Evolutionary conservation across 192 early-diverging fungal species (phyloP).

Genomic region (Dissophora globulifera): DNA sequence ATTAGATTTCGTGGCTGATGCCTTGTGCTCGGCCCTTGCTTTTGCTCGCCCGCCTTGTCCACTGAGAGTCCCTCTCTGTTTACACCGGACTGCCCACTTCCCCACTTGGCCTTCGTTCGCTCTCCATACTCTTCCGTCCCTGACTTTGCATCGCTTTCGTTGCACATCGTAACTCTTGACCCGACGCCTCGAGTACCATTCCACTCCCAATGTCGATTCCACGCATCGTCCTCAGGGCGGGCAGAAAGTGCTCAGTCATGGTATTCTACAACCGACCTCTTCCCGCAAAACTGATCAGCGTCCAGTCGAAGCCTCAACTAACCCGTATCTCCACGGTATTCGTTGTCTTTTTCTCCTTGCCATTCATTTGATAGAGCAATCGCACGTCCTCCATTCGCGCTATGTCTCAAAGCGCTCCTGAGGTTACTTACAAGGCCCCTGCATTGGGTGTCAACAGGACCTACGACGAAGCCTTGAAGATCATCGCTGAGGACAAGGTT

Average conservation of each 20-base stretch:
- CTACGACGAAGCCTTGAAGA: slow-evolving; percentile 80
- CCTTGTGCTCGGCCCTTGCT: too few species aligned
- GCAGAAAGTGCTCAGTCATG: slow-evolving; percentile 23
- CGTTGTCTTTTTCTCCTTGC: not conserved
- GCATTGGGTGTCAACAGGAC: slow-evolving; percentile 70
- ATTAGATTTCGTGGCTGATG: slow-evolving; percentile 2
- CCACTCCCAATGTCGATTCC: slow-evolving; percentile 26
- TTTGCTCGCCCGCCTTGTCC: not conserved
- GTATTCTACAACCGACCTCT: slow-evolving; percentile 5
- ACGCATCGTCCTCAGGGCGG: slow-evolving; percentile 30
- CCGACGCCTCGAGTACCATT: too few species aligned
- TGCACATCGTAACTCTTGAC: too few species aligned
- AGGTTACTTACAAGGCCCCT: slow-evolving; percentile 59
- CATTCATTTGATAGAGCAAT: slow-evolving; percentile 9
- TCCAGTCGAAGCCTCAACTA: not conserved
- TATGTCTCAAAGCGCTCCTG: slow-evolving; percentile 10
- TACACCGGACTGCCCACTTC: slow-evolving; percentile 1
- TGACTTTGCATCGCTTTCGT: not conserved
- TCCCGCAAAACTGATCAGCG: slow-evolving; percentile 14
- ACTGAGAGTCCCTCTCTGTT: not conserved
- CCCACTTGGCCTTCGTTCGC: not conserved
- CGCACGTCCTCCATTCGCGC: slow-evolving; percentile 42
- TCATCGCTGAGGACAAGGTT: slow-evolving; percentile 69
- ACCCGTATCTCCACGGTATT: too few species aligned
- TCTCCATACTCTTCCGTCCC: not conserved